Conservation (phyloP, 352 stramenopile genomes). For the Globisporangium nagaii region DNA sequence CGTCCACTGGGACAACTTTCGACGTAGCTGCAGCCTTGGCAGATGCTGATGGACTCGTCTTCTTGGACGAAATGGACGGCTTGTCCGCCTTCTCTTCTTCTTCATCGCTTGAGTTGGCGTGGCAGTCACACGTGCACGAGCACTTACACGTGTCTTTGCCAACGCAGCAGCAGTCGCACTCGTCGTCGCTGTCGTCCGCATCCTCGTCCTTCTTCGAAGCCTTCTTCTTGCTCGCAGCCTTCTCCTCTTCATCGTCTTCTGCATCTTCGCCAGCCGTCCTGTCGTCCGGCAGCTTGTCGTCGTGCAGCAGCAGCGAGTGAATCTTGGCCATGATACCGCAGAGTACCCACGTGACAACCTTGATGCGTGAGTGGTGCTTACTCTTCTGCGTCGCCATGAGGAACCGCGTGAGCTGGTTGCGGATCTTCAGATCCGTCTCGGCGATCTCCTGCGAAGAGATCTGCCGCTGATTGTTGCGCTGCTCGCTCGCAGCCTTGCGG, state of each 20-base stretch:
- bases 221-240: conserved; percentile 21
- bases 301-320: conserved; percentile 58
- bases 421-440: conserved; percentile 68
- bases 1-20: conserved; percentile 11
- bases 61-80: background rate
- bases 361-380: conserved; percentile 74
- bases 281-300: conserved; percentile 54
- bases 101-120: conserved; percentile 60
- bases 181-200: conserved; percentile 58
- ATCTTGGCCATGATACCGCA: conserved; percentile 85
- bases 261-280: conserved; percentile 15
- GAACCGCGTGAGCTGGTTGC: conserved; percentile 76
- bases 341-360: conserved; percentile 83
- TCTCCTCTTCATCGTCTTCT: conserved; percentile 40
- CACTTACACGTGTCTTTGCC: conserved; percentile 52
- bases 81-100: conserved; percentile 14
- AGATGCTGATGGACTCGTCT: conserved; percentile 11
- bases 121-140: conserved; percentile 60
- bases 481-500: conserved; percentile 35
- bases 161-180: conserved; percentile 76
- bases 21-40: conserved; percentile 11
- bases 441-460: conserved; percentile 73
- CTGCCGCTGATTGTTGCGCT: conserved; percentile 21
- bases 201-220: conserved; percentile 19
- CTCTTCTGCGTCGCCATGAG: conserved; percentile 65